phyloP scores from a whole-genome alignment of 441 rosid genomes.

The Erodium texanum region DNA sequence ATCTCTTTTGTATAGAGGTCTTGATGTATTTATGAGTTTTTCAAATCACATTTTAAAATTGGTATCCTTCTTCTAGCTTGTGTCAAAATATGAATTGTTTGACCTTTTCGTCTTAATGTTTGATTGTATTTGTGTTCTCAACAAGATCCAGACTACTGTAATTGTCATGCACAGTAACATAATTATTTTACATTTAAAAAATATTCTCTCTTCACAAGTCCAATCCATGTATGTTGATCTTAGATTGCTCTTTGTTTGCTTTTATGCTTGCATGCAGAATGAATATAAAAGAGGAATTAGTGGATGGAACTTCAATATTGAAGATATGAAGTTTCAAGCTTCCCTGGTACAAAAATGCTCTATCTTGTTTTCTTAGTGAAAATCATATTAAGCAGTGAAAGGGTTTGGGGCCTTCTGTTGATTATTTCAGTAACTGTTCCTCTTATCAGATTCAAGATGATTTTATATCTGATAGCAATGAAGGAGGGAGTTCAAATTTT shows the following conservation, averaged over 20 bases:
- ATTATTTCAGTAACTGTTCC: slow-evolving; percentile 10
- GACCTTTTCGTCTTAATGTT: background rate
- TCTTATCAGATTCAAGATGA: slow-evolving; percentile 77
- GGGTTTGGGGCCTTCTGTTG: background rate
- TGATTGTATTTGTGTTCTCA: background rate
- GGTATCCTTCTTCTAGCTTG: background rate
- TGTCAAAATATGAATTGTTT: background rate
- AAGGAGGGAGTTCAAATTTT: slow-evolving; percentile 47
- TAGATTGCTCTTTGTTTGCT: slow-evolving; percentile 18
- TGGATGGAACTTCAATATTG: slow-evolving; percentile 94
- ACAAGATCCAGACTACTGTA: background rate
- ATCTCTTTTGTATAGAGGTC: background rate
- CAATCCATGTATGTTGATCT: slow-evolving; percentile 12
- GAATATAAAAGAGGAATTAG: slow-evolving; percentile 96
- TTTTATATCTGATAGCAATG: slow-evolving; percentile 32
- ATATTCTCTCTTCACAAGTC: background rate
- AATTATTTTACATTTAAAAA: background rate
- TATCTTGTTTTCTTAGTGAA: slow-evolving; percentile 5
- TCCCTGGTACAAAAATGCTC: slow-evolving; percentile 53
- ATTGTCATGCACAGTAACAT: background rate
- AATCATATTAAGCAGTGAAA: slow-evolving; percentile 7
- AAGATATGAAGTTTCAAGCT: slow-evolving; percentile 93
- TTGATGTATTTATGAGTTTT: background rate
- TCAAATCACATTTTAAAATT: background rate
- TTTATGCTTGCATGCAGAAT: slow-evolving; percentile 47